A percentile compares a stretch with the other conserved stretches of the same genome.
Conservation (phyloP, 2,329 filamentous ascomycete genomes). For the Nigrospora osmanthi region DNA sequence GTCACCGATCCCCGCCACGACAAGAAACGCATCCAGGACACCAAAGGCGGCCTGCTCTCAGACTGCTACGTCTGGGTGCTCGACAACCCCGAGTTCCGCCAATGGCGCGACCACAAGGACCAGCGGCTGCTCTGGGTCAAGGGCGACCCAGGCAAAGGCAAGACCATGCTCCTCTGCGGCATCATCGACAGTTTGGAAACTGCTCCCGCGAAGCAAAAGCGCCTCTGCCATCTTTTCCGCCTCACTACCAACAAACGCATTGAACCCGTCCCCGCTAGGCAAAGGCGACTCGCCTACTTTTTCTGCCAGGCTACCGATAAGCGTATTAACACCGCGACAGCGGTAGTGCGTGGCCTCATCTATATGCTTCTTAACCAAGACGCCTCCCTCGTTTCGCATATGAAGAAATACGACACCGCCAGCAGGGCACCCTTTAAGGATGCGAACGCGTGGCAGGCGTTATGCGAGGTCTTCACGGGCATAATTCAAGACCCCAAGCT, state of each 20-base stretch:
- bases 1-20: no score
- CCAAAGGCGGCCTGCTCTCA: no score
- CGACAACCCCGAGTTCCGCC: no score
- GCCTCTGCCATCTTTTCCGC: slow-evolving; percentile 23
- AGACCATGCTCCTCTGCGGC: slow-evolving; percentile 33
- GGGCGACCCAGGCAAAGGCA: slow-evolving; percentile 33
- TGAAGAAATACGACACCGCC: slow-evolving; percentile 22
- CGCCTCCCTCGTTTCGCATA: slow-evolving; percentile 23
- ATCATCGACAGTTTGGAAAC: slow-evolving; percentile 25
- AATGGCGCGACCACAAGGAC: no score
- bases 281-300: no score
- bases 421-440: slow-evolving; percentile 26
- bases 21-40: no score
- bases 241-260: no score
- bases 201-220: neutral
- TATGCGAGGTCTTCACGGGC: slow-evolving; percentile 27
- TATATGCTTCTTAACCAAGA: slow-evolving; percentile 18
- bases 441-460: slow-evolving; percentile 26
- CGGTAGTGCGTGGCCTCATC: slow-evolving; percentile 23
- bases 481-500: slow-evolving; percentile 28
- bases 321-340: slow-evolving; percentile 17
- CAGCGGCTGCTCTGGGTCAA: no score
- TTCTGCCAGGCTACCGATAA: slow-evolving; percentile 23
- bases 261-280: no score
- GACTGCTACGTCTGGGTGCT: no score